A percentile compares a stretch with the other conserved stretches of the same genome.
Conservation (phyloP, 345 rosid species). For the Camelina sativa region DNA sequence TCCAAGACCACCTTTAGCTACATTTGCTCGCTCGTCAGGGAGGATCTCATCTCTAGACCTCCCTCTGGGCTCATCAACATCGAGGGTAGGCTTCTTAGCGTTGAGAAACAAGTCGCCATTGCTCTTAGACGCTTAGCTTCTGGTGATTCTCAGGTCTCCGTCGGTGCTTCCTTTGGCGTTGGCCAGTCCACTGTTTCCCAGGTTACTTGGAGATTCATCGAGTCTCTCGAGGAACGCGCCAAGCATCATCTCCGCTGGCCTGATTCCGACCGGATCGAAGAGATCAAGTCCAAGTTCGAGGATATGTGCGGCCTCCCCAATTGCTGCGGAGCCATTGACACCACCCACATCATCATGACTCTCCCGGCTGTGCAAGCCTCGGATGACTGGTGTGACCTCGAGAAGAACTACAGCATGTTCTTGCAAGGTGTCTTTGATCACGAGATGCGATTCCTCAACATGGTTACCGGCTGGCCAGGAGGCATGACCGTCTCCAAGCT, state of each 20-base stretch:
- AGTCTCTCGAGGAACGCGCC: slow-evolving; percentile 91
- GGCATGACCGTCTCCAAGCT: slow-evolving; percentile 74
- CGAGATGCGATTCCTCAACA: slow-evolving; percentile 89
- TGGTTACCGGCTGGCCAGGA: slow-evolving; percentile 97
- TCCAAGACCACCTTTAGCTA: slow-evolving; percentile 83
- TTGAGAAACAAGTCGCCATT: slow-evolving; percentile 96
- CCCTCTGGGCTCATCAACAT: slow-evolving; percentile 96
- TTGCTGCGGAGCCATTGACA: slow-evolving; percentile 91
- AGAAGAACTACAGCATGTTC: slow-evolving; percentile 87
- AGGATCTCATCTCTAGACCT: slow-evolving; percentile 89
- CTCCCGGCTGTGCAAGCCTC: slow-evolving; percentile 94
- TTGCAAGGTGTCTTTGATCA: slow-evolving; percentile 87
- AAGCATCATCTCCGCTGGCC: slow-evolving; percentile 95
- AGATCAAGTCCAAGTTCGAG: slow-evolving; percentile 73
- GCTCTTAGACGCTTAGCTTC: slow-evolving; percentile 89
- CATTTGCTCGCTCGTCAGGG: slow-evolving; percentile 85
- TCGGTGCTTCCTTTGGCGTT: slow-evolving; percentile 88
- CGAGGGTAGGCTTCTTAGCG: slow-evolving; percentile 96
- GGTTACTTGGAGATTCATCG: slow-evolving; percentile 97
- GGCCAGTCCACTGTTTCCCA: slow-evolving; percentile 99
- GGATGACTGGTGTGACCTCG: slow-evolving; percentile 94
- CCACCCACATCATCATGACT: slow-evolving; percentile 87
- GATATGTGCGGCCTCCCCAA: slow-evolving; percentile 72
- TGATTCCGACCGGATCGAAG: slow-evolving; percentile 59
- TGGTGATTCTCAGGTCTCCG: slow-evolving; percentile 95